Base-by-base conservation (phyloP, 129 eudicot genomes). In the Helianthus tuberosus region DNA sequence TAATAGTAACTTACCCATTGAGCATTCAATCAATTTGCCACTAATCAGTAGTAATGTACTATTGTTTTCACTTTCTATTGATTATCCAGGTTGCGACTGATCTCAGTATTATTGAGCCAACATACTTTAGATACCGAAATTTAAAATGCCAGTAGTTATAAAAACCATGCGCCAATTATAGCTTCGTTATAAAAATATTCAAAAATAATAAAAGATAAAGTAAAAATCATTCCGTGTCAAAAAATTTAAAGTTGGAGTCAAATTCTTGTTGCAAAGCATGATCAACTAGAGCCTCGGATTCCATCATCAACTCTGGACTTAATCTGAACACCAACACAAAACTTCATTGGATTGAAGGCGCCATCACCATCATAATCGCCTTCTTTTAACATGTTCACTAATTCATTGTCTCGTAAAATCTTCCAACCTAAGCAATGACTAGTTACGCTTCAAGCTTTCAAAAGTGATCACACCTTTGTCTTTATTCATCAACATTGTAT, bases 351-450 rank as follows among this genome's bases (percentile, higher is more conserved):
- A 63, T 66, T 76, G 49, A 87, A 53, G 9, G 76, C 68, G 3
- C 85, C 87, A 76, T 87, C 92, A 7, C 87, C 86, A 66, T 87
- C 87, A 38, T 73, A 39, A 80, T 87, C 92, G 1, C 89, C 92
- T 82, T 81, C 89, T 43, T 65, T 69, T 41, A 87, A 38, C 92
- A 87, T 87, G 49, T 82, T 51, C 60, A 47, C 27, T 51, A 87
- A 23, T 9, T 84, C 89, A 7, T 82, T 85, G 6, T 87, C 89
- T n/a, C 74, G 74, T 77, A 84, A 51, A 27, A 25, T 81, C 87
- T 23, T 79, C 81, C 74, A 87, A 52, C 53, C 87, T 87, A n/a
- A 84, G 73, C 23, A 69, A 11, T 5, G 83, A 83, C 12, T 79
- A 76, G 68, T 87, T 87, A 59, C 38, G 58, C 81, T 79, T 84